Base-by-base conservation (phyloP, 176 grass and related monocot genomes). In the Lolium multiflorum region DNA sequence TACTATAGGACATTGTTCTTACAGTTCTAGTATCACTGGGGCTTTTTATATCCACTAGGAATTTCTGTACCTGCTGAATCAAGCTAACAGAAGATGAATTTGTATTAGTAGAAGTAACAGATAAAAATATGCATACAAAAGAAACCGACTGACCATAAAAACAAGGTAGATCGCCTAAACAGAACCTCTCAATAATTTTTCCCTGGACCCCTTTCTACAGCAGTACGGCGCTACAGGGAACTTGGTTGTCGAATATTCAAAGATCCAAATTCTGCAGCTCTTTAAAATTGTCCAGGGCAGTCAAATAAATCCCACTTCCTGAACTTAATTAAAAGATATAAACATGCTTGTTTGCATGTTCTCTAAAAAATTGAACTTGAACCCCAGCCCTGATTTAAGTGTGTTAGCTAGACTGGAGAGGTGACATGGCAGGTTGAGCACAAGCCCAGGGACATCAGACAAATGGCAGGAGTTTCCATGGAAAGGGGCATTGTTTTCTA, bases 31-130 rank as follows among this genome's bases (percentile, higher is more conserved):
- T 61, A 87, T 94, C 92, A 64, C 76, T 81, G 73, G 79, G 35
- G 9, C 79, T 86, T 31, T 17, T 80, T 38, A 91, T 85, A 73
- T 96, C 94, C 31, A 90, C 57, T 20, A 96, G 86, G 80, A 94
- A 92, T 68, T 99, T 92, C 22, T 99, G 92, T 52, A 91, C 77
- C 78, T 94, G 94, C 76, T 99, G 90, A 90, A 96, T 94, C 81
- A 99, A 91, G 64, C 94, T 99, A 90, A 93, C 80, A 84, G 59
- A 91, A 90, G 67, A 81, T 80, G 71, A 69, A 82, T 6, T 41
- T 54, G 77, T 51, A 37, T 83, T 65, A 77, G 26, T 55, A 35
- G 25, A 84, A 62, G 15, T 39, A 84, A 86, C 52, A 49, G 39
- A 52, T 24, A 70, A 60, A 79, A 73, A 80, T 71, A 4, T n/a